phyloP scores from a whole-genome alignment of 2,329 filamentous ascomycete genomes.

The Leptodontidium sp. region DNA sequence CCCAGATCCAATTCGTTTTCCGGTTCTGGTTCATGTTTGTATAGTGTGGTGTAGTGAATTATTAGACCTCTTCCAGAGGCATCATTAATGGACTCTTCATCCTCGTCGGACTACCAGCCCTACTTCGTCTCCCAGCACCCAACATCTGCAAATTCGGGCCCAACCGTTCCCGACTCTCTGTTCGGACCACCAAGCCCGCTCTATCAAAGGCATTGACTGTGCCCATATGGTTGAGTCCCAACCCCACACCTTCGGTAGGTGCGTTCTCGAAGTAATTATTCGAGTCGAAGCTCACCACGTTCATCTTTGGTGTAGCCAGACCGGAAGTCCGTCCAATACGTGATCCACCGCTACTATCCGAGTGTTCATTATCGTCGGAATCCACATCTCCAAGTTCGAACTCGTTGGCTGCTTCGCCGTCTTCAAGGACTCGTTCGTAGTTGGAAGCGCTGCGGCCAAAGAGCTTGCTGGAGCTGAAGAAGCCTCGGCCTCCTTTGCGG shows the following conservation, averaged over 20 bases:
- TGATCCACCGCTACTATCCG: conserved; percentile 66
- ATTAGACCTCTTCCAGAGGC: conserved; percentile 53
- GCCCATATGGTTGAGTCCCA: conserved; percentile 39
- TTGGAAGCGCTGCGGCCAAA: conserved; percentile 65
- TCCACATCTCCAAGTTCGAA: conserved; percentile 80
- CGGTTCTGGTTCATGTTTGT: background rate
- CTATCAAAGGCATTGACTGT: conserved; percentile 61
- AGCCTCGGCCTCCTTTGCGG: conserved; percentile 55
- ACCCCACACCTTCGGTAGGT: conserved; percentile 34
- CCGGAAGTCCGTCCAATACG: conserved; percentile 69
- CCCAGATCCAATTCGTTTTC: background rate
- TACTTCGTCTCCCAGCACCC: conserved; percentile 59
- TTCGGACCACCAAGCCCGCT: conserved; percentile 79
- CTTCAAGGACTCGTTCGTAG: conserved; percentile 89
- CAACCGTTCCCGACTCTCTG: conserved; percentile 85
- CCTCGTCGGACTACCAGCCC: conserved; percentile 56
- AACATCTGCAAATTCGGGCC: conserved; percentile 62
- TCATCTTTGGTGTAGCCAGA: conserved; percentile 71
- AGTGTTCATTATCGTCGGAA: conserved; percentile 69
- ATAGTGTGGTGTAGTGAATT: background rate
- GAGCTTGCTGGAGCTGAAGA: conserved; percentile 66
- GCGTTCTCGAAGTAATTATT: conserved; percentile 42
- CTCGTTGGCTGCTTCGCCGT: conserved; percentile 71
- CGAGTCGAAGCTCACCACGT: conserved; percentile 58
- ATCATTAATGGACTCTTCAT: conserved; percentile 65